phyloP scores from a whole-genome alignment of 345 rosid genomes.

The Citrus trifoliata region DNA sequence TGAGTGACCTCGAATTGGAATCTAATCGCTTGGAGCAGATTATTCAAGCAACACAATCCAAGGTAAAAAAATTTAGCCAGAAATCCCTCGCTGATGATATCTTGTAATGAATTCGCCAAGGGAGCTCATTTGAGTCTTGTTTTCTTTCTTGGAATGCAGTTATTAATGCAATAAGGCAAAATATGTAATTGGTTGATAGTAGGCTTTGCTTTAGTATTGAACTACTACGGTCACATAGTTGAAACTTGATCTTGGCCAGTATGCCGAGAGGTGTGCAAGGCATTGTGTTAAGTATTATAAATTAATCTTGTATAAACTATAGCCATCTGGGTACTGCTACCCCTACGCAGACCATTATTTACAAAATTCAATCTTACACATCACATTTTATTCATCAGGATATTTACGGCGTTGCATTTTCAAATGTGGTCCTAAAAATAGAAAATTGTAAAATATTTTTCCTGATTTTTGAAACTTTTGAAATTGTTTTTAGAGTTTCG shows the following conservation, averaged over 20 bases:
- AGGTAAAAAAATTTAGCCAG: slow-evolving; percentile 26
- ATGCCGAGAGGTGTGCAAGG: not conserved
- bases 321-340: not conserved
- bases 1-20: slow-evolving; percentile 35
- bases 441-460: not conserved
- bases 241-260: not conserved
- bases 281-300: not conserved
- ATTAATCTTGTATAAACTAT: not conserved
- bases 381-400: not conserved
- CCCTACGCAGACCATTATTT: not conserved
- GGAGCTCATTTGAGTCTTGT: not conserved
- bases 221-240: not conserved
- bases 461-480: too few relatives aligned
- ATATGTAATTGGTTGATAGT: slow-evolving; percentile 3
- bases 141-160: not conserved
- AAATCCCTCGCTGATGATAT: slow-evolving; percentile 35
- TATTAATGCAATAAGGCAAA: not conserved
- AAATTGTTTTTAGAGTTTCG: too few relatives aligned
- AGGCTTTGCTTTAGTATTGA: not conserved
- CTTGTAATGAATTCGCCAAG: slow-evolving; percentile 16
- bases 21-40: slow-evolving; percentile 21
- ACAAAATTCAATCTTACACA: too few relatives aligned
- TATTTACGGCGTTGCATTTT: not conserved
- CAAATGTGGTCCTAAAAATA: not conserved
- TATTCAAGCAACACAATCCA: slow-evolving; percentile 18